Evolutionary conservation across 2,329 filamentous ascomycete genomes (phyloP), one percentile per base, ranked within the genome.

Genomic region (Graphium sp.): DNA sequence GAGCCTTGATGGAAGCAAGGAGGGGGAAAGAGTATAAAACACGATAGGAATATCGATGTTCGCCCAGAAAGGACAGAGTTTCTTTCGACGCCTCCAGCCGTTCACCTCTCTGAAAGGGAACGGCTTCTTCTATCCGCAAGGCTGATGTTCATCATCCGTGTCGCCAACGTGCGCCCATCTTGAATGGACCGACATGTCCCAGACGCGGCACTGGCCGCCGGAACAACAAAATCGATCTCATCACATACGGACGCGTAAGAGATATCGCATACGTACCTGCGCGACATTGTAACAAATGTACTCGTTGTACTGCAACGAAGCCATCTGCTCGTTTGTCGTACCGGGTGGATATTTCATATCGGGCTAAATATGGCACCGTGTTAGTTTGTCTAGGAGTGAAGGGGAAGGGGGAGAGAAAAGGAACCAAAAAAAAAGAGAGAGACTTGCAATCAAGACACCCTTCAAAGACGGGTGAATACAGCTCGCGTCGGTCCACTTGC

Each of bases 401-500:
- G 8, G 7, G 17, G 15, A n/a, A n/a, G n/a, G 7, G 26, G 15
- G 8, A 28, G 11, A n/a, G 10, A 16, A 12, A 12, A 20, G 7
- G 22, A 15, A 25, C 9, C 7, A 13, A n/a, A 15, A 17, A 16
- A 12, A 18, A 24, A n/a, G 12, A 15, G 7, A 28, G n/a, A 15
- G 35, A 52, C 62, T 53, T 48, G 76, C 73, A 59, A 91, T 85
- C 40, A 60, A 61, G 22, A 81, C 62, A 0, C 81, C 82, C 32
- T 65, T 55, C 24, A 91, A 53, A 3, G 62, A 60, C 3, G 64
- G 55, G 39, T 83, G 65, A 6, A 85, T 63, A 29, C 60, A 65
- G 3, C 53, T 55, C 0, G 79, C 82, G 47, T 91, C 81, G 47
- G 81, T 81, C 82, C 82, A 91, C 24, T 56, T 56, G 12, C 47